These are phyloP conservation scores for Speleostelium caveatum DNA, from an alignment of 78 protist species.

Conservation along the genomic window DNA sequence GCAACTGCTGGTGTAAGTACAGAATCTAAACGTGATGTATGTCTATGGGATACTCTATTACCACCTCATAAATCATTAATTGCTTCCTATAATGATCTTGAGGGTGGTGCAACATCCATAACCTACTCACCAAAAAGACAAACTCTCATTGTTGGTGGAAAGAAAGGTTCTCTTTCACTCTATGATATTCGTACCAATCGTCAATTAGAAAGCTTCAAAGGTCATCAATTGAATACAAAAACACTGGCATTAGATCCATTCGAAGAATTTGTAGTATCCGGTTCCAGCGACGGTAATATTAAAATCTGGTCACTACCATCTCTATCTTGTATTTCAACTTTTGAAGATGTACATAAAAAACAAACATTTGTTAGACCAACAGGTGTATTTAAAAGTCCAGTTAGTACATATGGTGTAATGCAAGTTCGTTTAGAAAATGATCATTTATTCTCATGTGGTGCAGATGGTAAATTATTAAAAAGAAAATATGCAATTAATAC, in stretches of 20 bases:
- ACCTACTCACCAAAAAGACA: constrained; percentile 70
- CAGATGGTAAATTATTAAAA: constrained; percentile 63
- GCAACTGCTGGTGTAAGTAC: constrained; percentile 73
- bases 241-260: constrained; percentile 55
- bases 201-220: constrained; percentile 54
- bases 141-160: constrained; percentile 68
- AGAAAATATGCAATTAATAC: background rate
- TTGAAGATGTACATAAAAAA: constrained; percentile 73
- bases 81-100: constrained; percentile 66
- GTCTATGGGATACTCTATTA: constrained; percentile 73
- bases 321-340: constrained; percentile 32
- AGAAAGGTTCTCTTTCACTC: constrained; percentile 46
- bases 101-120: constrained; percentile 67
- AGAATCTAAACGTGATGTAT: constrained; percentile 43
- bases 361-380: constrained; percentile 80
- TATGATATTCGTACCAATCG: constrained; percentile 74
- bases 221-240: constrained; percentile 58
- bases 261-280: constrained; percentile 60
- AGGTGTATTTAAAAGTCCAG: constrained; percentile 65
- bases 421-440: constrained; percentile 67
- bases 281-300: constrained; percentile 74
- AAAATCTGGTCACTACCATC: constrained; percentile 78
- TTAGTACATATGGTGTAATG: constrained; percentile 79
- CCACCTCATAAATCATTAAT: constrained; percentile 65
- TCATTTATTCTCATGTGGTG: constrained; percentile 69